These are phyloP conservation scores for Paralagenidium karlingii DNA, from an alignment of 352 stramenopile genomes.

Conservation along the genomic window DNA sequence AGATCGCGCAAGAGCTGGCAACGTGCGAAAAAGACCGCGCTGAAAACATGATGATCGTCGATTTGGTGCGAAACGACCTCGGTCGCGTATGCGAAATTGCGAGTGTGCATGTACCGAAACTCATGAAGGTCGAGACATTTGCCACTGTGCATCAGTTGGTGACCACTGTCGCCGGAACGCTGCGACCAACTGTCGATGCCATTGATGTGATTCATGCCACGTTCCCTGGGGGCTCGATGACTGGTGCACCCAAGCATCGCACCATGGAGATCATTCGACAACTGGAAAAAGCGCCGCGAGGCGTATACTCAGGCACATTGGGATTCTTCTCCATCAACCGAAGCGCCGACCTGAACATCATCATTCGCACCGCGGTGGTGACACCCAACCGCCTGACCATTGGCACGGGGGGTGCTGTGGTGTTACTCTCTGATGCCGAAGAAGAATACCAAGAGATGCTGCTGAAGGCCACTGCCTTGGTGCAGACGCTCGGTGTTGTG, in stretches of 20 bases:
- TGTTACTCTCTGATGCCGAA: conserved; percentile 87
- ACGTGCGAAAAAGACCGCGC: conserved; percentile 88
- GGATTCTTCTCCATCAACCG: conserved; percentile 94
- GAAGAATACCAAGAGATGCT: conserved; percentile 92
- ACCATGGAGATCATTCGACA: conserved; percentile 94
- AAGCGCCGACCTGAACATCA: conserved; percentile 94
- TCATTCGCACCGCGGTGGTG: conserved; percentile 93
- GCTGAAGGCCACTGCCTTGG: conserved; percentile 74
- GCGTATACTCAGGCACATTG: conserved; percentile 93
- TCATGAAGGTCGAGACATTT: conserved; percentile 94
- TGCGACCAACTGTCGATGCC: conserved; percentile 26
- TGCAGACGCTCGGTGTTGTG: conserved; percentile 39
- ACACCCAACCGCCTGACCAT: conserved; percentile 71
- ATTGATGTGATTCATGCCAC: conserved; percentile 90
- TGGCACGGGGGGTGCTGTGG: conserved; percentile 93
- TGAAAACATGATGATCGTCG: conserved; percentile 98
- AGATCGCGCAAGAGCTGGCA: conserved; percentile 61
- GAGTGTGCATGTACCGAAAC: conserved; percentile 84
- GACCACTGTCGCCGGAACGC: conserved; percentile 85
- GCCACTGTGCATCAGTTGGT: conserved; percentile 97
- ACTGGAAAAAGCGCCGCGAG: conserved; percentile 80
- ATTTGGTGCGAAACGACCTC: conserved; percentile 95
- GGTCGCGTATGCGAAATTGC: conserved; percentile 86
- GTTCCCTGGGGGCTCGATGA: conserved; percentile 97
- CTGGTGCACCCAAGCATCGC: conserved; percentile 92